Percentiles rank a stretch among this genome's conserved stretches.
Evolutionary conservation across 1,284 basidiomycete genomes (phyloP).

Genomic region (Spongispora temasekensis): DNA sequence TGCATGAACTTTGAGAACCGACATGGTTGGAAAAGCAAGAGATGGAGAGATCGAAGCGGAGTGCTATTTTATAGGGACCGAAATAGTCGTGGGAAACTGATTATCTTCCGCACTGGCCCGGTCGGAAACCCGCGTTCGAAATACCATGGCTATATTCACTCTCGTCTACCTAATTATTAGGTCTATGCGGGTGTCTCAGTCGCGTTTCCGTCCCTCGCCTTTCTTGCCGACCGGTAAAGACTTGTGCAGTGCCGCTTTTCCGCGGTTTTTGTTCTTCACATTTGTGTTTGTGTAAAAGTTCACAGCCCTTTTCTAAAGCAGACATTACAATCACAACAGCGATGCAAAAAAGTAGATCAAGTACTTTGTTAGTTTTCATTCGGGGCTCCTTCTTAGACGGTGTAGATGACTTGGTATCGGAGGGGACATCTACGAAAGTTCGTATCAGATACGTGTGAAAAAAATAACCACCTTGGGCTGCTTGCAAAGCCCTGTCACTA

Average conservation of each 20-base stretch:
- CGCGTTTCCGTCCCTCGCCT: conserved; percentile 41
- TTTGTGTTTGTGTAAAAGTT: conserved; percentile 91
- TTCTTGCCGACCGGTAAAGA: conserved; percentile 51
- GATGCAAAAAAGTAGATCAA: conserved; percentile 9
- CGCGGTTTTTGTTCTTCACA: conserved; percentile 86
- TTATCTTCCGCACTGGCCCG: conserved; percentile 23
- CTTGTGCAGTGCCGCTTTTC: conserved; percentile 59
- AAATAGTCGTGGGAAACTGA: conserved; percentile 34
- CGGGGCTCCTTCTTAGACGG: conserved; percentile 61
- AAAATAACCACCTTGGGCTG: too few relatives aligned
- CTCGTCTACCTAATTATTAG: too few relatives aligned
- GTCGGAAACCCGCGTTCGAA: conserved; percentile 14
- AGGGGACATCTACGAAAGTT: conserved; percentile 33
- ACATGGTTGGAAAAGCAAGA: conserved; percentile 61
- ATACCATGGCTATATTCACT: conserved; percentile 14
- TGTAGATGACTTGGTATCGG: conserved; percentile 38
- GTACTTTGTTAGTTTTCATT: conserved; percentile 87
- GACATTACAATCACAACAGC: conserved; percentile 12
- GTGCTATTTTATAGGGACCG: conserved; percentile 24
- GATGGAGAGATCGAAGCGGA: conserved; percentile 13
- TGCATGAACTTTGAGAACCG: conserved; percentile 84
- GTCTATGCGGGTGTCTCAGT: too few relatives aligned
- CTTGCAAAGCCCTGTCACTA: too few relatives aligned
- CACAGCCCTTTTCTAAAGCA: conserved; percentile 72
- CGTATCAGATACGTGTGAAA: too few relatives aligned